phyloP scores from a whole-genome alignment of 192 early-diverging fungal species.

The Coemansia sp. region DNA sequence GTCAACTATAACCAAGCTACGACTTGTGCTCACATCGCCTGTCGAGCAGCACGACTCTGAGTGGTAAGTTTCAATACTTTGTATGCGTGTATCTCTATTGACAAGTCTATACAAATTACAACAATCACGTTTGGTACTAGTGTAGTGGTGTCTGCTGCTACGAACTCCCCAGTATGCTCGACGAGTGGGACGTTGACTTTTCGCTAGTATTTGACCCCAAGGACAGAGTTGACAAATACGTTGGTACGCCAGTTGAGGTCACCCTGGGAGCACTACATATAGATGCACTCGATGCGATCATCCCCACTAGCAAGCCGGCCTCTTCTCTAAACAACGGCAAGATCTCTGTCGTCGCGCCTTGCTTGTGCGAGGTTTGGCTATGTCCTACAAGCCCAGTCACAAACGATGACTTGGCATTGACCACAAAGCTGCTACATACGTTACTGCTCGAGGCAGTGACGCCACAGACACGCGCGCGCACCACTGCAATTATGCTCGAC shows the following conservation, averaged over 20 bases:
- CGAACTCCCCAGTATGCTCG: slow-evolving; percentile 16
- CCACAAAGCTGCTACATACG: slow-evolving; percentile 12
- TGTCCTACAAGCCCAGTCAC: not conserved
- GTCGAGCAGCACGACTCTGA: slow-evolving; percentile 8
- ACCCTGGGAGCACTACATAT: slow-evolving; percentile 15
- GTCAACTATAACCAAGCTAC: slow-evolving; percentile 8
- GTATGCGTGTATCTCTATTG: not conserved
- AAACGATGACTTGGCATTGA: not conserved
- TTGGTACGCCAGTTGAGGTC: slow-evolving; percentile 2
- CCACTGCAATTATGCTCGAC: slow-evolving; percentile 20
- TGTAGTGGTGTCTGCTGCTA: slow-evolving; percentile 21
- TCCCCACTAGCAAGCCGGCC: not conserved
- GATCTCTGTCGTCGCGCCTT: not conserved
- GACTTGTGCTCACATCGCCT: not conserved
- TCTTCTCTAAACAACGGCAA: not conserved
- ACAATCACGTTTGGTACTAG: not conserved
- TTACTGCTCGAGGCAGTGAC: slow-evolving; percentile 32
- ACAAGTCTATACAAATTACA: not conserved
- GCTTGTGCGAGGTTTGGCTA: slow-evolving; percentile 41
- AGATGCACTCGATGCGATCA: slow-evolving; percentile 27
- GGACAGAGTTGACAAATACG: slow-evolving; percentile 15
- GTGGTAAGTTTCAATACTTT: slow-evolving; percentile 9
- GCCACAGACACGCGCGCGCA: slow-evolving; percentile 2
- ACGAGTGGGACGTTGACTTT: slow-evolving; percentile 28
- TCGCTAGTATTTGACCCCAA: slow-evolving; percentile 23